Conservation (phyloP, 2,329 filamentous ascomycete species). For the Coniosporium tulheliwenetii region DNA sequence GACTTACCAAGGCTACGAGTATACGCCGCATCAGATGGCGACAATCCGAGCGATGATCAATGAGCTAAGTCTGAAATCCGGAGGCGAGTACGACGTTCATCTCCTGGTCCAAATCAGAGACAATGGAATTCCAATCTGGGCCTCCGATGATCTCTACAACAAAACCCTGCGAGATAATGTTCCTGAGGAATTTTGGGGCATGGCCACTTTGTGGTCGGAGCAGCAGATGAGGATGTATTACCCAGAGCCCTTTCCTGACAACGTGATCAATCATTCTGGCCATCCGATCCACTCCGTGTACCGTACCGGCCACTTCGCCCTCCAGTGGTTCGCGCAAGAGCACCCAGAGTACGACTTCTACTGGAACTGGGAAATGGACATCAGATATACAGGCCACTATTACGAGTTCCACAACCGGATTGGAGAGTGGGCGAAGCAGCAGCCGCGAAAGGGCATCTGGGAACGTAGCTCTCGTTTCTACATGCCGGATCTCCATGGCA, state of each 20-base stretch:
- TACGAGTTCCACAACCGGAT: constrained; percentile 64
- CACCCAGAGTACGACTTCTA: constrained; percentile 35
- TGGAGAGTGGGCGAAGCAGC: constrained; percentile 45
- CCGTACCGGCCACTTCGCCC: constrained; percentile 39
- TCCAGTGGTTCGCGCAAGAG: constrained; percentile 36
- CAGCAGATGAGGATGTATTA: constrained; percentile 86
- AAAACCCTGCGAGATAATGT: constrained; percentile 52
- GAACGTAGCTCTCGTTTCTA: constrained; percentile 60
- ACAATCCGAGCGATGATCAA: constrained; percentile 72
- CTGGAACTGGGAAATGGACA: constrained; percentile 89
- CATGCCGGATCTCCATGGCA: constrained; percentile 52
- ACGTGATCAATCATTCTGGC: constrained; percentile 44
- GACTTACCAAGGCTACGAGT: constrained; percentile 69
- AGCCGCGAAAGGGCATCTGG: constrained; percentile 59
- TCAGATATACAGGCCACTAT: constrained; percentile 65
- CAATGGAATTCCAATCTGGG: constrained; percentile 60
- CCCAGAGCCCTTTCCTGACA: constrained; percentile 70
- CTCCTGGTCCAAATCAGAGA: constrained; percentile 77
- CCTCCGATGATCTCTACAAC: constrained; percentile 52
- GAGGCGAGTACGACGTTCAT: constrained; percentile 76
- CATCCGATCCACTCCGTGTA: constrained; percentile 78
- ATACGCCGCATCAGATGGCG: constrained; percentile 63
- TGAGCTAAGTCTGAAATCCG: constrained; percentile 65
- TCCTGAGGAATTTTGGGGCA: constrained; percentile 71
- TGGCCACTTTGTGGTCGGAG: constrained; percentile 87